phyloP scores from a whole-genome alignment of 768 basidiomycete genomes.

The Tricholoma saponaceum region DNA sequence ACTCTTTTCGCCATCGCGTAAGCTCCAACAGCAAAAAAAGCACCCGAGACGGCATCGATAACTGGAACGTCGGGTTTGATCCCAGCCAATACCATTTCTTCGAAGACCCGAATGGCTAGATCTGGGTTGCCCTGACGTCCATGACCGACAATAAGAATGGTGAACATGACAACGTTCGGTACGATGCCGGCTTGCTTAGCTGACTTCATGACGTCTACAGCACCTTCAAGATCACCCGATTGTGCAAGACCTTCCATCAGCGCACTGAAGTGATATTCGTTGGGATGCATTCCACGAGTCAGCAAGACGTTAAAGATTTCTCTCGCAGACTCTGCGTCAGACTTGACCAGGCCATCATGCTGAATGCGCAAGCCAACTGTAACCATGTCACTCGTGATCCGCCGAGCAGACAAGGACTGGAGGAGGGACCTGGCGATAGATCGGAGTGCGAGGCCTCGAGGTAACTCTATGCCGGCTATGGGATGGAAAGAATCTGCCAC shows the following conservation, averaged over 20 bases:
- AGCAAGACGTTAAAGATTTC: conserved; percentile 57
- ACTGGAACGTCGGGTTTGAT: conserved; percentile 67
- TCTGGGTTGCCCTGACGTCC: conserved; percentile 55
- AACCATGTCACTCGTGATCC: conserved; percentile 50
- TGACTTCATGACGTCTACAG: conserved; percentile 51
- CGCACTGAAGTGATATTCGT: conserved; percentile 67
- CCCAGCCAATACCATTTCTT: conserved; percentile 56
- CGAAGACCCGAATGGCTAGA: conserved; percentile 51
- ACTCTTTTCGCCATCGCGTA: conserved; percentile 46
- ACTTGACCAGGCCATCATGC: conserved; percentile 51
- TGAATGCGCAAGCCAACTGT: conserved; percentile 61
- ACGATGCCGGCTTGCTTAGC: conserved; percentile 46
- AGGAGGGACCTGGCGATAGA: conserved; percentile 37
- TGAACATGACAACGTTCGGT: conserved; percentile 68
- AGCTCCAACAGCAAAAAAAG: conserved; percentile 57
- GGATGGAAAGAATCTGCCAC: conserved; percentile 41
- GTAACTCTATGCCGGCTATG: conserved; percentile 39
- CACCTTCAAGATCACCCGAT: conserved; percentile 54
- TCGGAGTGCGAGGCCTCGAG: conserved; percentile 25
- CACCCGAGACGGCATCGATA: conserved; percentile 67
- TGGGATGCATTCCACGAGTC: conserved; percentile 66
- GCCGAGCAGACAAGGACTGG: conserved; percentile 41
- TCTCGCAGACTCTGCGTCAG: conserved; percentile 48
- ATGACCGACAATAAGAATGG: conserved; percentile 70
- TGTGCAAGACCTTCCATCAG: conserved; percentile 72